Percentiles rank a stretch among this genome's conserved stretches.
These are phyloP conservation scores for Setomelanomma holmii DNA, from an alignment of 2,329 filamentous ascomycete genomes.

Conservation along the genomic window DNA sequence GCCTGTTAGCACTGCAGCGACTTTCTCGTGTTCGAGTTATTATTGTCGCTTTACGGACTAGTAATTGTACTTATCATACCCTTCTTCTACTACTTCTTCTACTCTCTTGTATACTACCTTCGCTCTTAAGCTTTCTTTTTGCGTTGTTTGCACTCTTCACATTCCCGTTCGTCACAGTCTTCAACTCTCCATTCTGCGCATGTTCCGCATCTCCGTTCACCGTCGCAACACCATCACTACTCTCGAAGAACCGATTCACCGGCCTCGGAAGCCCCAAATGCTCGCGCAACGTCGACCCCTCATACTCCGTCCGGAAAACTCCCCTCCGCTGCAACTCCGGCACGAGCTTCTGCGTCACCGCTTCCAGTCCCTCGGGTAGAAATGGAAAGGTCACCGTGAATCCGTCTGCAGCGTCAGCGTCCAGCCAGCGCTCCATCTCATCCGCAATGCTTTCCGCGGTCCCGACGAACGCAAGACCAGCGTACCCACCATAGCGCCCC, in stretches of 20 bases:
- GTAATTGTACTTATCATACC: no score
- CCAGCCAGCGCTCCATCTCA: conserved; percentile 69
- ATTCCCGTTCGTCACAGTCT: no score
- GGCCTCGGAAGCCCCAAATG: conserved; percentile 62
- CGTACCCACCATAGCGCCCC: conserved; percentile 62
- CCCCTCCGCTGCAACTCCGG: conserved; percentile 31
- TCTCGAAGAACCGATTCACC: conserved; percentile 48
- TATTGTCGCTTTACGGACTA: no score
- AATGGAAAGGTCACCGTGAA: conserved; percentile 66
- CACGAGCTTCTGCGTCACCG: conserved; percentile 28
- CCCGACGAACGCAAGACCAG: conserved; percentile 65
- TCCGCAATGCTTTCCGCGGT: conserved; percentile 70
- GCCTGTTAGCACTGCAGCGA: no score
- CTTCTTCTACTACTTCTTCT: no score
- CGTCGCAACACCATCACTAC: no score
- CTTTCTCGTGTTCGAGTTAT: no score
- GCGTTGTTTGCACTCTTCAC: no score
- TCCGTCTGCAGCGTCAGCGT: conserved; percentile 72
- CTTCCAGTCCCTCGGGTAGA: conserved; percentile 29
- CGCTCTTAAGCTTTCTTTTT: no score
- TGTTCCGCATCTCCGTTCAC: no score
- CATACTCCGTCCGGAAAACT: conserved; percentile 56
- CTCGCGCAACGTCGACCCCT: conserved; percentile 61
- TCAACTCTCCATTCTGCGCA: no score
- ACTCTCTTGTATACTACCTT: no score